These are phyloP conservation scores for Rhynchosporium graminicola DNA, from an alignment of 2,329 filamentous ascomycete genomes.

Conservation along the genomic window DNA sequence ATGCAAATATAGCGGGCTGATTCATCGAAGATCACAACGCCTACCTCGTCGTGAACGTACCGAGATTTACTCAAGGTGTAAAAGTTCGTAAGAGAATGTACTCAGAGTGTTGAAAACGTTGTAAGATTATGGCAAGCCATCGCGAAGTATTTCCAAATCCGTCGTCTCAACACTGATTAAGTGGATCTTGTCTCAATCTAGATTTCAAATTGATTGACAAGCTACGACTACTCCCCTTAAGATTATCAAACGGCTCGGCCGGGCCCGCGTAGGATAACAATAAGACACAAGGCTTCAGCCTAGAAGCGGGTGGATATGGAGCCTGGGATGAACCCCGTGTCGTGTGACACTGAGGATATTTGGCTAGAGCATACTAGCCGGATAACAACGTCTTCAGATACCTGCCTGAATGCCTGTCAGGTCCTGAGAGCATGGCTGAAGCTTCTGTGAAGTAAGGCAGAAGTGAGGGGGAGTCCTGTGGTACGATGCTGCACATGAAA, in stretches of 20 bases:
- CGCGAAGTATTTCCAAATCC: not conserved
- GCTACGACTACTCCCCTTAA: not conserved
- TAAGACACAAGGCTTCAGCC: not conserved
- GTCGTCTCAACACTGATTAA: not conserved
- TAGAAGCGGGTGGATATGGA: not conserved
- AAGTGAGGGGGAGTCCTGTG: not conserved
- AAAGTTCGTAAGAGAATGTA: too few relatives aligned
- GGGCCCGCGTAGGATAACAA: not conserved
- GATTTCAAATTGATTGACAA: conserved; percentile 2
- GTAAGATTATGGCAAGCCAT: not conserved
- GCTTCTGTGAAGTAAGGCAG: not conserved
- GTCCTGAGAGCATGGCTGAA: not conserved
- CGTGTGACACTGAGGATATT: not conserved
- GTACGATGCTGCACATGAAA: conserved; percentile 19
- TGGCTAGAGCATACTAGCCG: not conserved
- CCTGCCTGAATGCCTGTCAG: not conserved
- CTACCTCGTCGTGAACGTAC: not conserved
- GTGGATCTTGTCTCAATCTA: not conserved
- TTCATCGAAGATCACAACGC: too few relatives aligned
- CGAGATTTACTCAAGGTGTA: not conserved
- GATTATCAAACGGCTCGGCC: conserved; percentile 5
- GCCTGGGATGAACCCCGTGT: not conserved
- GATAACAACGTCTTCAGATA: not conserved
- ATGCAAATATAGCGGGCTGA: too few relatives aligned
- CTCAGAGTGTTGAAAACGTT: too few relatives aligned